phyloP scores from a whole-genome alignment of 1,284 basidiomycete species.

The Ganoderma leucocontextum region DNA sequence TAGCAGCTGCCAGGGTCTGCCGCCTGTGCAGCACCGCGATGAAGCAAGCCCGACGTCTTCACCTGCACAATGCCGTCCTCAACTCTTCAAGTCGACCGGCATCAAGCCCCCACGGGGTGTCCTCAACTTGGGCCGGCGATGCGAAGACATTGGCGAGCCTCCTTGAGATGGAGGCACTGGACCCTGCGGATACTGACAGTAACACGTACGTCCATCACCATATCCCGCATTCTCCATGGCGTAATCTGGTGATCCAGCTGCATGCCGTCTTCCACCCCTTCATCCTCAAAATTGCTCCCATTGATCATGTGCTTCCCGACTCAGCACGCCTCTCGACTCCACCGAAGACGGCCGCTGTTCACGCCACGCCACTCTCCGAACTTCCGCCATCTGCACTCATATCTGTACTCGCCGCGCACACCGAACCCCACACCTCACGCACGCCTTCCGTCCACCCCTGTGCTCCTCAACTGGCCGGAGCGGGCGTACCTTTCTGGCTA shows the following conservation, averaged over 20 bases:
- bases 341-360: constrained; percentile 73
- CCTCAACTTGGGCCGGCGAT: too few species aligned
- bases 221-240: background rate
- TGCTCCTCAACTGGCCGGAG: constrained; percentile 29
- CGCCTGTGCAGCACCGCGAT: too few species aligned
- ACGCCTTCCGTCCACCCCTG: constrained; percentile 76
- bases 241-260: background rate
- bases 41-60: too few species aligned
- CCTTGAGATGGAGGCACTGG: too few species aligned
- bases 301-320: constrained; percentile 77
- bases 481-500: constrained; percentile 81
- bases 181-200: too few species aligned
- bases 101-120: too few species aligned
- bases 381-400: constrained; percentile 72
- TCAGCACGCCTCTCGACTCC: constrained; percentile 49
- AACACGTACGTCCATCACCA: constrained; percentile 36
- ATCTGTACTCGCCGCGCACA: constrained; percentile 62
- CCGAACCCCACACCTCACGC: constrained; percentile 64
- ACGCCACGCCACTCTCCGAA: constrained; percentile 70
- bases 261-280: constrained; percentile 16
- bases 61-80: too few species aligned
- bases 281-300: constrained; percentile 58
- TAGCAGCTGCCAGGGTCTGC: too few species aligned
- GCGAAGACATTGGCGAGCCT: too few species aligned
- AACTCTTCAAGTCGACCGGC: too few species aligned